Base-by-base conservation (phyloP, 1,284 basidiomycete genomes). In the Testicularia cyperi region DNA sequence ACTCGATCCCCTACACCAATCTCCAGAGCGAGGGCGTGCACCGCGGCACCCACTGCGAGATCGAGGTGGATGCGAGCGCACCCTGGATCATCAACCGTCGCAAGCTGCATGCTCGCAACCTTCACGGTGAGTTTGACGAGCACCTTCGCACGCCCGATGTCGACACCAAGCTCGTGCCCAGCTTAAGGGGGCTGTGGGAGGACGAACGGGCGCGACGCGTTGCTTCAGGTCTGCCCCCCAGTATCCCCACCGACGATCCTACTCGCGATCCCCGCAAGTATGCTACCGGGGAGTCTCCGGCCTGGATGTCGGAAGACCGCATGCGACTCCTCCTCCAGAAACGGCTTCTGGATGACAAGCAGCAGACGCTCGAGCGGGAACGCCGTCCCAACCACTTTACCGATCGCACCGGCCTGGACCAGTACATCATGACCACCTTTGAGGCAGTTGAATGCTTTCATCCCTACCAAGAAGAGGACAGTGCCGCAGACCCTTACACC, bases 151-250 rank as follows among this genome's bases (percentile, higher is more conserved):
- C 40, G 4, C 35, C 35, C 4, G 21, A 42, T 6, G 38, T 44
- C 10, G 38, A 48, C 13, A 88, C 89, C 61, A 90, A 89, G 38
- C 82, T 95, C 19, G 88, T 98, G 0, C 82, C 86, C 21, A 87
- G 89, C 64, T 86, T 97, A 40, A 85, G 87, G 42, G 92, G 95
- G 75, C 81, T 98, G 1, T 98, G 94, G 94, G 88, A 92, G 43
- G 91, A 95, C 65, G 94, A 97, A 75, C 84, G 87, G 9, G 80
- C 81, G 9, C 83, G 91, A 4, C 81, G 92, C 21, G 34, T 44
- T 26, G 54, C 60, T 6, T 64, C 56, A 1, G 70, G 70, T 3
- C 45, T 74, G 3, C 52, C 64, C 5, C 35, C 62, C 0, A 66
- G 58, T 6, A 48, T 68, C 15, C 69, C 71, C 1, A 44, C 43